Conservation (phyloP, 345 rosid species). For the Aegle marmelos region DNA sequence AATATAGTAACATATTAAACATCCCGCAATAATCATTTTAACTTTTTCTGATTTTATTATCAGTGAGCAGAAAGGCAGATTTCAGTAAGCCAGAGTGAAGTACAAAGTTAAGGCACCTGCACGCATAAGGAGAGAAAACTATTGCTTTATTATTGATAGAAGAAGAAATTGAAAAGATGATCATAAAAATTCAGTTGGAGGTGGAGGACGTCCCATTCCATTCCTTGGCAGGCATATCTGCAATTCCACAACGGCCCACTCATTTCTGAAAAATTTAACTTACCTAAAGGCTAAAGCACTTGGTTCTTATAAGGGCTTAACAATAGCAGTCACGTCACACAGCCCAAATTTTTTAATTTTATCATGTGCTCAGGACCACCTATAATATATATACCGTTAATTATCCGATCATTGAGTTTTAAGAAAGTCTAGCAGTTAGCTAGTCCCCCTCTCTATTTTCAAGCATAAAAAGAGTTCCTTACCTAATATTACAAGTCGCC, state of each 20-base stretch:
- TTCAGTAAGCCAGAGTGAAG: neutral
- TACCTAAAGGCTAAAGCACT: neutral
- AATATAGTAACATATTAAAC: too few species aligned
- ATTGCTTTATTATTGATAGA: neutral
- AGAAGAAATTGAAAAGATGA: too few species aligned
- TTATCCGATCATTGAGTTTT: neutral
- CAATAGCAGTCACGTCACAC: neutral
- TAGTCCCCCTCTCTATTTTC: neutral
- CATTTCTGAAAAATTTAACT: too few species aligned
- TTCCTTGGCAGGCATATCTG: neutral
- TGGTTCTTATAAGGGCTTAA: too few species aligned
- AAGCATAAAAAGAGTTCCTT: neutral
- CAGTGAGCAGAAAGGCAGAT: neutral
- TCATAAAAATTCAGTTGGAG: neutral
- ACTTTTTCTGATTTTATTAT: neutral
- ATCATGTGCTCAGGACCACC: neutral
- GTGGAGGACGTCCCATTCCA: neutral
- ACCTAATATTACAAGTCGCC: too few species aligned
- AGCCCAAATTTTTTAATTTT: neutral
- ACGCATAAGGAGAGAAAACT: neutral
- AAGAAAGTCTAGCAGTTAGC: neutral
- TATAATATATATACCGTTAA: neutral
- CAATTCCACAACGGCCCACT: neutral
- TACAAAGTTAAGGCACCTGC: neutral
- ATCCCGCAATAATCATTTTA: too few species aligned